phyloP scores from a whole-genome alignment of 2,329 filamentous ascomycete species.

The Chaetomiaceae sp. region DNA sequence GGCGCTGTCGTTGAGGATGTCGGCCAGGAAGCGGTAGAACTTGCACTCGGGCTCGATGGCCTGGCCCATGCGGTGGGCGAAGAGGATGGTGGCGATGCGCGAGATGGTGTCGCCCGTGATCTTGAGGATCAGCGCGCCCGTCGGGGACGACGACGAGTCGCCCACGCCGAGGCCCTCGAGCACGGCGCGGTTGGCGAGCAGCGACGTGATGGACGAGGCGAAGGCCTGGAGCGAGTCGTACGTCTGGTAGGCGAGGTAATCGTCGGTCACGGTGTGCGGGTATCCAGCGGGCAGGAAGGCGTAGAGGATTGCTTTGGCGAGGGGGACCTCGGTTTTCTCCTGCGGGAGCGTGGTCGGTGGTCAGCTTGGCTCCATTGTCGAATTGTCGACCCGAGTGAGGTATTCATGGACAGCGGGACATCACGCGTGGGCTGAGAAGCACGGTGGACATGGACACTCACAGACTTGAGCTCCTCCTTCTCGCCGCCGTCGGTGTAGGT shows the following conservation, averaged over 20 bases:
- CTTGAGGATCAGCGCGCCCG: slow-evolving; percentile 74
- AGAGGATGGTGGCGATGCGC: slow-evolving; percentile 77
- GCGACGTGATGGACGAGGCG: slow-evolving; percentile 72
- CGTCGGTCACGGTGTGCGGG: slow-evolving; percentile 76
- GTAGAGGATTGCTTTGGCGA: slow-evolving; percentile 48
- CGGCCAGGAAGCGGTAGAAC: slow-evolving; percentile 78
- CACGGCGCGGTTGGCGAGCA: slow-evolving; percentile 78
- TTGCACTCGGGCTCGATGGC: slow-evolving; percentile 89
- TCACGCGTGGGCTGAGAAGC: too few relatives aligned
- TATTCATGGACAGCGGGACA: neutral
- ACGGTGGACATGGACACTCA: slow-evolving; percentile 17
- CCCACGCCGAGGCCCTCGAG: slow-evolving; percentile 79
- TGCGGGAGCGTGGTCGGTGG: slow-evolving; percentile 10
- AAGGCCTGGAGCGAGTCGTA: slow-evolving; percentile 80
- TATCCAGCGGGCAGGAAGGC: slow-evolving; percentile 86
- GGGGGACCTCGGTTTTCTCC: slow-evolving; percentile 35
- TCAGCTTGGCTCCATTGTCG: too few relatives aligned
- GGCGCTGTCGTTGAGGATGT: slow-evolving; percentile 81
- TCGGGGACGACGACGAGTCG: slow-evolving; percentile 72
- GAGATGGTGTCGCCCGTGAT: slow-evolving; percentile 79
- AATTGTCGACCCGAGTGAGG: too few relatives aligned
- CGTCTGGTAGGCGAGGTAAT: slow-evolving; percentile 71
- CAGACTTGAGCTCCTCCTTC: slow-evolving; percentile 26
- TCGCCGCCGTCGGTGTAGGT: slow-evolving; percentile 30
- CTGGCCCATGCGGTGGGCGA: slow-evolving; percentile 76